Conservation (phyloP, 495 filamentous ascomycete genomes). For the Neurospora hispaniola region DNA sequence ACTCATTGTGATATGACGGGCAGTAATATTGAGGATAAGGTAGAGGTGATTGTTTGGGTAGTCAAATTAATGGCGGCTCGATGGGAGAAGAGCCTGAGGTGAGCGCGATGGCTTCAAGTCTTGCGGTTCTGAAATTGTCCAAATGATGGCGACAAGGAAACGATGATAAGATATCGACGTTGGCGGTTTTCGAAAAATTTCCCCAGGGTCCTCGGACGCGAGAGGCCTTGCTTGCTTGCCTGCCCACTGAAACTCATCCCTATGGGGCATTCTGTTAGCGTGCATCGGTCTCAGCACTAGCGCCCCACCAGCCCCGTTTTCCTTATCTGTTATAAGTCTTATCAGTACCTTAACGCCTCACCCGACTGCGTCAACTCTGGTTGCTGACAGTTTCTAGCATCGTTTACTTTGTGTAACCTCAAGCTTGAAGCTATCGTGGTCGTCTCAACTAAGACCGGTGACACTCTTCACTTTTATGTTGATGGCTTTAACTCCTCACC, state of each 20-base stretch:
- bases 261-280: neutral
- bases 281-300: neutral
- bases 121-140: neutral
- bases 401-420: neutral
- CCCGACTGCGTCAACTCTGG: neutral
- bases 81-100: neutral
- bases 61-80: neutral
- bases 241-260: neutral
- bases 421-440: neutral
- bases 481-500: neutral
- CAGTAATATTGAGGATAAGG: too few species aligned
- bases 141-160: neutral
- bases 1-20: constrained; percentile 24
- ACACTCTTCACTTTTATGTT: neutral
- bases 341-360: neutral
- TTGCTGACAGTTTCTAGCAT: neutral
- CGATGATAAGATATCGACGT: neutral
- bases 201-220: neutral
- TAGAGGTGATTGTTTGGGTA: neutral
- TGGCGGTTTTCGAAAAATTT: constrained; percentile 4
- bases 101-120: neutral
- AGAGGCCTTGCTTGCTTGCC: neutral
- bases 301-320: neutral
- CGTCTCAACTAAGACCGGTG: neutral
- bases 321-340: neutral